Conservation (phyloP, 495 filamentous ascomycete species). For the Parachaetomium inaequale region DNA sequence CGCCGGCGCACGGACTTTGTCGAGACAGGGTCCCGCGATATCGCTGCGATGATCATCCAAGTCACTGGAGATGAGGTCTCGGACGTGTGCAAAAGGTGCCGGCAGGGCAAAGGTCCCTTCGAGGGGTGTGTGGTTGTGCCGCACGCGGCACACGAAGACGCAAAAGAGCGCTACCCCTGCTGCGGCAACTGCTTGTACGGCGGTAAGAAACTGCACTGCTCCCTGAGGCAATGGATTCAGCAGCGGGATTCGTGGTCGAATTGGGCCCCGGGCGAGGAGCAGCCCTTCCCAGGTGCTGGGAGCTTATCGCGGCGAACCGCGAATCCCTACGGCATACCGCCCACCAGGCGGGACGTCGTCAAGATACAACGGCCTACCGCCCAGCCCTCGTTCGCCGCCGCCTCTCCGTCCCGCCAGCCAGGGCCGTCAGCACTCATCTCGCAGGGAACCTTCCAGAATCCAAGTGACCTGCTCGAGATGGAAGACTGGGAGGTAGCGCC, state of each 20-base stretch:
- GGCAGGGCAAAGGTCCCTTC: slow-evolving; percentile 16
- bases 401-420: not conserved
- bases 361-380: not conserved
- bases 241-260: not conserved
- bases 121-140: slow-evolving; percentile 17
- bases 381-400: not conserved
- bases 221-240: not conserved
- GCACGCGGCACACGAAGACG: not conserved
- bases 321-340: not conserved
- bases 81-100: slow-evolving; percentile 19
- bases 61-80: slow-evolving; percentile 21
- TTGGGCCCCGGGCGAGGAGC: not conserved
- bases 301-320: not conserved
- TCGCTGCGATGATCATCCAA: slow-evolving; percentile 31
- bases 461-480: slow-evolving; percentile 32
- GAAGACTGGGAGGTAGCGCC: slow-evolving; percentile 34
- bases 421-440: slow-evolving; percentile 18
- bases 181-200: slow-evolving; percentile 27
- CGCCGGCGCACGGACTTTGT: slow-evolving; percentile 2
- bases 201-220: slow-evolving; percentile 16
- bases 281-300: not conserved
- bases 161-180: slow-evolving; percentile 16
- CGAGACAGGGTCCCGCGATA: slow-evolving; percentile 22
- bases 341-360: not conserved
- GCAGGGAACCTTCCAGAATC: slow-evolving; percentile 3